Base-by-base conservation (phyloP, 78 protist genomes). In the Dictyostelium capitatum region DNA sequence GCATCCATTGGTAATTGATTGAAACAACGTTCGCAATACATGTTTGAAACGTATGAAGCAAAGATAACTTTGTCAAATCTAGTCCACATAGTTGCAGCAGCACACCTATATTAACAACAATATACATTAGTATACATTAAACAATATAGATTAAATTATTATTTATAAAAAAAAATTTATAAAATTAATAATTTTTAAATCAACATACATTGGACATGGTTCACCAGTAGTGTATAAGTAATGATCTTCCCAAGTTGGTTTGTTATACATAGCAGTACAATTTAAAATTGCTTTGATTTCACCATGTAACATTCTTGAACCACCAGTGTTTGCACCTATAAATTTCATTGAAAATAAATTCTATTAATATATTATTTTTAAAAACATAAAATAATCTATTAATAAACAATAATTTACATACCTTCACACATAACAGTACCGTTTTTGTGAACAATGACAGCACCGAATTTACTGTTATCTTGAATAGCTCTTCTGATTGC, bases 1-100 rank as follows among this genome's bases (percentile, higher is more conserved):
- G 90, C 70, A 64, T 25, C 65, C 37, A 83, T 51, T 83, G 90
- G 90, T 57, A 83, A 43, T 72, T 83, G 90, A 17, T 70, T 70
- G 72, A 83, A 77, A 72, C 90, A 83, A 23, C 74, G 74, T 43
- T 83, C 90, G 15, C 90, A 83, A 43, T 83, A 83, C 75, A 83
- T 30, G 90, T 70, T 83, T 19, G 46, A 50, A 65, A 83, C 57
- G 46, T 46, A 83, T 20, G 90, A 59, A 14, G 79, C 90, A 57
- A 51, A 83, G 90, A 83, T 46, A 43, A 43, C 53, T 43, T 46
- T 72, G 23, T 72, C 25, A 30, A 72, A 72, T 72, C 43, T 72
- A 19, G 79, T 41, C 79, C 79, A 72, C 79, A 72, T 72, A 20
- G 43, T 43, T 4, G 79, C 79, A 72, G 54, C 48, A 25, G 48